These are phyloP conservation scores for Kazachstania kunashirensis DNA, from an alignment of 805 yeast genomes.

Conservation along the genomic window DNA sequence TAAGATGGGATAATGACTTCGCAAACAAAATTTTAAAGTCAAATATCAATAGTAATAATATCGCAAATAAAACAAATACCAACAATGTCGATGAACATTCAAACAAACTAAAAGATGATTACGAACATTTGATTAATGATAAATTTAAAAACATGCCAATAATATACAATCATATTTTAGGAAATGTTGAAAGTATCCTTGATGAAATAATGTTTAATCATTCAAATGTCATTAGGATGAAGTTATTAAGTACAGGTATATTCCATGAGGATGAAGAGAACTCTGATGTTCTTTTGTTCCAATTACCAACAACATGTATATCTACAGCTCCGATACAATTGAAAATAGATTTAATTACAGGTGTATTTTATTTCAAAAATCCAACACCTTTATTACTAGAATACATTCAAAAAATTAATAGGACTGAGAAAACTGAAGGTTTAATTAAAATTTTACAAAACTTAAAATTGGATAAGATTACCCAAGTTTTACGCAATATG, in stretches of 20 bases:
- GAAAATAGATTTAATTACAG: conserved; percentile 27
- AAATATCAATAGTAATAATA: not conserved
- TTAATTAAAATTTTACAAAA: conserved; percentile 21
- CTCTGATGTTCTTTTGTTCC: conserved; percentile 22
- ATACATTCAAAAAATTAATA: conserved; percentile 25
- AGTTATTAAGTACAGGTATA: conserved; percentile 22
- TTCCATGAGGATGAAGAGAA: conserved; percentile 28
- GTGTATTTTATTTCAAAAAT: conserved; percentile 27
- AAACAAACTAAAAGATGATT: not conserved
- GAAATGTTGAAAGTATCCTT: conserved; percentile 25
- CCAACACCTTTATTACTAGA: conserved; percentile 23
- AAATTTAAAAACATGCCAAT: conserved; percentile 11
- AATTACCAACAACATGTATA: conserved; percentile 28
- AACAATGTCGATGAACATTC: not conserved
- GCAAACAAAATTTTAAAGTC: conserved; percentile 3
- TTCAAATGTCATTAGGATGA: conserved; percentile 25
- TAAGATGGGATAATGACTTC: conserved; percentile 26
- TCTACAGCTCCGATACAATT: conserved; percentile 26
- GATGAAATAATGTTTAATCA: conserved; percentile 31
- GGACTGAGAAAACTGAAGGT: conserved; percentile 20
- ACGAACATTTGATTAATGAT: not conserved
- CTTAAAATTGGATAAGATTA: conserved; percentile 27
- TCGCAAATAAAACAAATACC: not conserved
- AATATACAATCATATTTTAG: conserved; percentile 18
- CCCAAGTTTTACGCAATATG: conserved; percentile 25